These are phyloP conservation scores for Fusarium kyushuense DNA, from an alignment of 2,329 filamentous ascomycete species.

Conservation along the genomic window DNA sequence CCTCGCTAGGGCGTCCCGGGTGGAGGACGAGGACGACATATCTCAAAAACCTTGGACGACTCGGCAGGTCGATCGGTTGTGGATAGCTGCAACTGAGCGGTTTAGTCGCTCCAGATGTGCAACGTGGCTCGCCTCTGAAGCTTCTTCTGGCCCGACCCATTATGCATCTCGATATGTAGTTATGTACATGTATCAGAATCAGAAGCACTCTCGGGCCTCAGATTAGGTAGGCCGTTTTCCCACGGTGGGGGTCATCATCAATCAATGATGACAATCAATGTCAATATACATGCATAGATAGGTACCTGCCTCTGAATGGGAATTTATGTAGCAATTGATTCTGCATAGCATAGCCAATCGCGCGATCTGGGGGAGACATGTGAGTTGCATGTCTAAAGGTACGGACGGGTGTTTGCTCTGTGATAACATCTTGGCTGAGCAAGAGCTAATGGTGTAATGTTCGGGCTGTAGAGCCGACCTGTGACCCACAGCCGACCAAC, in stretches of 20 bases:
- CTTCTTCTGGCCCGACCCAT: conserved; percentile 46
- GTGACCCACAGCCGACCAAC: neutral
- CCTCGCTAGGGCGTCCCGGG: conserved; percentile 32
- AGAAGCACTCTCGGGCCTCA: conserved; percentile 46
- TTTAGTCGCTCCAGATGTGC: conserved; percentile 50
- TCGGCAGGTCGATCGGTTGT: conserved; percentile 29
- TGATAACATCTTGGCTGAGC: neutral
- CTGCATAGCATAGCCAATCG: neutral
- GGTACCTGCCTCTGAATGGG: conserved; percentile 1
- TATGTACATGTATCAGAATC: conserved; percentile 11
- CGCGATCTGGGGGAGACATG: neutral
- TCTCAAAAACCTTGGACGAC: conserved; percentile 40
- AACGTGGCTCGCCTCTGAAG: conserved; percentile 53
- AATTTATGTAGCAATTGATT: neutral
- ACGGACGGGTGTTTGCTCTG: neutral
- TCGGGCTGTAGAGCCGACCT: neutral
- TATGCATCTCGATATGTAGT: conserved; percentile 46
- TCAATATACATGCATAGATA: conserved; percentile 25
- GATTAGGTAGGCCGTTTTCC: conserved; percentile 32
- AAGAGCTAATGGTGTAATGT: neutral
- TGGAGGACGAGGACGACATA: conserved; percentile 21
- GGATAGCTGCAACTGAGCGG: conserved; percentile 47
- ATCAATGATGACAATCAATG: conserved; percentile 30
- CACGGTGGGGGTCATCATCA: conserved; percentile 39
- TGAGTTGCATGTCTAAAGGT: neutral